A percentile compares a stretch with the other conserved stretches of the same genome.
These are phyloP conservation scores for Garcia nutans DNA, from an alignment of 345 rosid species.

Conservation along the genomic window DNA sequence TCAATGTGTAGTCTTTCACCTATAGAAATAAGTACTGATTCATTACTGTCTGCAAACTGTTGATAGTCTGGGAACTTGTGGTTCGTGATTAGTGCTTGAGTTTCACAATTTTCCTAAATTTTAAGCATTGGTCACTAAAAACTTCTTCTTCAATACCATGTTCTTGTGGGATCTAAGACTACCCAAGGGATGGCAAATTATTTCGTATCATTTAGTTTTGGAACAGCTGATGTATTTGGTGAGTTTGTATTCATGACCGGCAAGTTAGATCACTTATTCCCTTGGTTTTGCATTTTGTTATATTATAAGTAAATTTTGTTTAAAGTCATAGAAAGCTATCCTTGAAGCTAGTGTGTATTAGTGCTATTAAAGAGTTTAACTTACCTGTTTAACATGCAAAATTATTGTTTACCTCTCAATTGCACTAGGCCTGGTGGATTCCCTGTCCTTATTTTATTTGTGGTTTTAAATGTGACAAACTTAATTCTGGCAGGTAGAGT, in stretches of 20 bases:
- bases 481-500: slow-evolving; percentile 62
- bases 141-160: neutral
- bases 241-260: neutral
- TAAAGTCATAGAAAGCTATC: neutral
- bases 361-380: neutral
- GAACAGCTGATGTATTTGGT: neutral
- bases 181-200: neutral
- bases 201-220: neutral
- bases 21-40: neutral
- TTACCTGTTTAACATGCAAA: neutral
- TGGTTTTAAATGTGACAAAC: slow-evolving; percentile 6
- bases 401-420: neutral
- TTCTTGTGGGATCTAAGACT: neutral
- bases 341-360: neutral
- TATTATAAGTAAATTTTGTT: neutral
- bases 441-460: neutral
- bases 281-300: neutral
- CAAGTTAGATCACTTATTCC: neutral
- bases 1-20: neutral
- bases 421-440: neutral
- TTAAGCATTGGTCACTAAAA: neutral
- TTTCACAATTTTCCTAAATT: neutral
- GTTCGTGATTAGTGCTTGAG: neutral
- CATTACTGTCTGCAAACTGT: neutral
- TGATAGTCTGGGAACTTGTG: neutral